Percentiles rank a stretch among this genome's conserved stretches.
phyloP scores from a whole-genome alignment of 2,329 filamentous ascomycete genomes.

The Venturia pyrina region DNA sequence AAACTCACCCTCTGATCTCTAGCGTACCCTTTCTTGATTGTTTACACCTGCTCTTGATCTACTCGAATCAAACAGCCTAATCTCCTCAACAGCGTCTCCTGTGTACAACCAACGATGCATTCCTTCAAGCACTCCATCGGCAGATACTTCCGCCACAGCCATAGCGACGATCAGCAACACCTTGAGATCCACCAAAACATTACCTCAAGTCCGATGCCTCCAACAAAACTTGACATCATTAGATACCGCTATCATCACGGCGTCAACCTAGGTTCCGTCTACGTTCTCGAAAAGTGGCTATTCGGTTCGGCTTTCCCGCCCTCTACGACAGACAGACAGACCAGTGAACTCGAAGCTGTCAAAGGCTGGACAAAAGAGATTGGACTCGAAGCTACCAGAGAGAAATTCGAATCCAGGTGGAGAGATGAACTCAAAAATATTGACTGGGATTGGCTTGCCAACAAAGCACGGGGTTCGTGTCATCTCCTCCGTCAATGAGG shows the following conservation, averaged over 20 bases:
- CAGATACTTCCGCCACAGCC: not conserved
- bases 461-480: conserved; percentile 37
- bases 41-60: not conserved
- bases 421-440: conserved; percentile 37
- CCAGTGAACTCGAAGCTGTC: conserved; percentile 44
- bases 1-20: not conserved
- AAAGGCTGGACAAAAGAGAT: conserved; percentile 35
- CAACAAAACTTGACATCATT: conserved; percentile 32
- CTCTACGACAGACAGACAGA: conserved; percentile 27
- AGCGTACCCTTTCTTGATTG: not conserved
- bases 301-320: conserved; percentile 39
- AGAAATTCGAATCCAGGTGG: conserved; percentile 47
- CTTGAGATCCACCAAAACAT: not conserved
- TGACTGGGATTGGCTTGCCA: conserved; percentile 44
- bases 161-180: not conserved
- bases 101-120: not conserved
- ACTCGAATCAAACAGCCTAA: not conserved
- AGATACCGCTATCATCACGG: conserved; percentile 52
- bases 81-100: not conserved
- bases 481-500: not conserved
- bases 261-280: conserved; percentile 48
- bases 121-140: not conserved
- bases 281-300: conserved; percentile 52
- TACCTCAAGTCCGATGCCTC: conserved; percentile 13
- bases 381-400: conserved; percentile 38